Conservation (phyloP, 805 yeast genomes). For the Wickerhamiella musiphila region DNA sequence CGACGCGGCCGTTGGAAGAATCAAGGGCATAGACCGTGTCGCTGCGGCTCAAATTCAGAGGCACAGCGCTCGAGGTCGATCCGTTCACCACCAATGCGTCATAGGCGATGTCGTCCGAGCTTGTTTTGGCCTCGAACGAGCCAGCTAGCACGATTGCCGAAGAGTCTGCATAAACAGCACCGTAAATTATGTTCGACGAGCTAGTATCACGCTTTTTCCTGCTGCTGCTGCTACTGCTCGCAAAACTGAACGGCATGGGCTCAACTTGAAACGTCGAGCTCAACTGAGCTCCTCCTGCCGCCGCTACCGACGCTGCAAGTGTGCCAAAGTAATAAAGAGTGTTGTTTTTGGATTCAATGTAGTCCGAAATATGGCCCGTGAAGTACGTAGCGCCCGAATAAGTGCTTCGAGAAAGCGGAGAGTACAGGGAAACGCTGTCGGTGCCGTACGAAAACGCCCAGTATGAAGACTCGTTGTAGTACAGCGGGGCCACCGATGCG, state of each 20-base stretch:
- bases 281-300: constrained; percentile 17
- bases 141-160: constrained; percentile 45
- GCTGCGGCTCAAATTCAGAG: neutral
- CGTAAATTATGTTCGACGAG: constrained; percentile 15
- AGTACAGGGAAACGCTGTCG: constrained; percentile 4
- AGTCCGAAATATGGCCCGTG: constrained; percentile 3
- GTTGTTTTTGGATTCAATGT: too few species aligned
- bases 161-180: constrained; percentile 30
- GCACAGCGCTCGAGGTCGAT: constrained; percentile 4
- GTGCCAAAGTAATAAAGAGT: too few species aligned
- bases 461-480: constrained; percentile 14
- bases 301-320: constrained; percentile 10
- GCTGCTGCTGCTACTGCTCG: constrained; percentile 1
- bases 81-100: constrained; percentile 20
- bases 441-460: constrained; percentile 16
- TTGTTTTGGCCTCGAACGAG: constrained; percentile 25
- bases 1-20: constrained; percentile 10
- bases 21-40: neutral
- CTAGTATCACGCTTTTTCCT: neutral
- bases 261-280: constrained; percentile 6
- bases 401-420: constrained; percentile 10
- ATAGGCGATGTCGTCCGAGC: constrained; percentile 15
- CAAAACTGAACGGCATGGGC: constrained; percentile 11
- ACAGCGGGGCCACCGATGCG: constrained; percentile 8
- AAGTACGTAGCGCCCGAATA: constrained; percentile 15